Evolutionary conservation across 345 rosid species (phyloP).

Genomic region (Luvunga scandens): DNA sequence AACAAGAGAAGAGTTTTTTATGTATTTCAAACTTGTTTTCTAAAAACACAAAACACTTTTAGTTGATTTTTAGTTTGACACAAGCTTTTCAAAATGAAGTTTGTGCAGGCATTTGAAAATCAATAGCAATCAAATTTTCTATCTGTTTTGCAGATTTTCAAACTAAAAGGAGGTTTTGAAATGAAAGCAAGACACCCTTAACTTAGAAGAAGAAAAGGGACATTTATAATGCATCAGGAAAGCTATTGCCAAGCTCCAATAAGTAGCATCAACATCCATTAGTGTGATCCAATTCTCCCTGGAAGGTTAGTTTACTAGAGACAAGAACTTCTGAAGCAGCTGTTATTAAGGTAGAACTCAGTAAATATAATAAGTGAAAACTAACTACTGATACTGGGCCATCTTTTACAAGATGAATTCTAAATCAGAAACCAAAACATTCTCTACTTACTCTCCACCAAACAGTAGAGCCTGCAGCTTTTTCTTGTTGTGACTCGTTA

Average conservation of each 20-base stretch:
- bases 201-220: neutral
- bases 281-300: neutral
- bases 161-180: too few species aligned
- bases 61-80: neutral
- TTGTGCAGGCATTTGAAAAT: too few species aligned
- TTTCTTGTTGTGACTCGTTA: constrained; percentile 68
- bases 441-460: constrained; percentile 88
- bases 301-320: neutral
- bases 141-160: too few species aligned
- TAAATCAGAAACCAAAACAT: constrained; percentile 6
- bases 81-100: neutral
- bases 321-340: neutral
- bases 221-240: neutral
- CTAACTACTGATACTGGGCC: neutral
- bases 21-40: neutral
- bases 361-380: neutral
- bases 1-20: neutral
- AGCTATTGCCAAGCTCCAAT: neutral
- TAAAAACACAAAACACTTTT: neutral
- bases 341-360: neutral
- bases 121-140: too few species aligned
- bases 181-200: too few species aligned
- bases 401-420: neutral
- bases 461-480: constrained; percentile 59
- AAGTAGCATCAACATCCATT: neutral